Percentiles rank a stretch among this genome's conserved stretches.
Evolutionary conservation across 441 rosid genomes (phyloP).

Genomic region (Eruca vesicaria): DNA sequence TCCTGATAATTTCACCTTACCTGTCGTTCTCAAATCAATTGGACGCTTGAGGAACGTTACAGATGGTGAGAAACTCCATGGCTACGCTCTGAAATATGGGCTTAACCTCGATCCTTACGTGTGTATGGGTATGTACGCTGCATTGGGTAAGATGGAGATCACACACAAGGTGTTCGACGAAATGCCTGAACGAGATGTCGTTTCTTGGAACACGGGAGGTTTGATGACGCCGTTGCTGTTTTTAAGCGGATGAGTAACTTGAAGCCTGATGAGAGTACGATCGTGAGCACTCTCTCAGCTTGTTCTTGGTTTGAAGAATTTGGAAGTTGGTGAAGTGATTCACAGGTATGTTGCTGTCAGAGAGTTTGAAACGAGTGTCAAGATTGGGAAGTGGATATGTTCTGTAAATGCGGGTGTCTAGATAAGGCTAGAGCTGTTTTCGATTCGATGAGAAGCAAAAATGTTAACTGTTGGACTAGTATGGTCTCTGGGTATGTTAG

Average conservation of each 20-base stretch:
- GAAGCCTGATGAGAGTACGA: conserved; percentile 54
- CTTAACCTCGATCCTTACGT: conserved; percentile 51
- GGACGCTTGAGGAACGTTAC: conserved; percentile 40
- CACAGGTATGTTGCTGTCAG: conserved; percentile 37
- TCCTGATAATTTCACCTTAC: conserved; percentile 70
- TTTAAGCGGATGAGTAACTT: conserved; percentile 44
- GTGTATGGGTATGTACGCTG: conserved; percentile 55
- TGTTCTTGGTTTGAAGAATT: conserved; percentile 49
- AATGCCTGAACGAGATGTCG: conserved; percentile 57
- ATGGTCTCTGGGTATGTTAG: conserved; percentile 35
- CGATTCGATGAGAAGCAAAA: conserved; percentile 13
- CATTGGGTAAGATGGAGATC: conserved; percentile 31
- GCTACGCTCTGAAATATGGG: conserved; percentile 53
- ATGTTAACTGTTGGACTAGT: conserved; percentile 41
- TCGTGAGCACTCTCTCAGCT: conserved; percentile 66
- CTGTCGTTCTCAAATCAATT: conserved; percentile 55
- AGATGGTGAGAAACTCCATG: conserved; percentile 49
- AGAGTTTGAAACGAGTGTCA: conserved; percentile 40
- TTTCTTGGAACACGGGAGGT: conserved; percentile 61
- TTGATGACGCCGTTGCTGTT: conserved; percentile 40
- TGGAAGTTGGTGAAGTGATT: conserved; percentile 54
- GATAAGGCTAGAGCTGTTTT: conserved; percentile 29
- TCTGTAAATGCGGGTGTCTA: conserved; percentile 32
- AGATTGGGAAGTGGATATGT: conserved; percentile 56
- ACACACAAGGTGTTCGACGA: conserved; percentile 53